Percentiles rank a stretch among this genome's conserved stretches.
These are phyloP conservation scores for Xylaria sp. DNA, from an alignment of 2,329 filamentous ascomycete genomes.

Conservation along the genomic window DNA sequence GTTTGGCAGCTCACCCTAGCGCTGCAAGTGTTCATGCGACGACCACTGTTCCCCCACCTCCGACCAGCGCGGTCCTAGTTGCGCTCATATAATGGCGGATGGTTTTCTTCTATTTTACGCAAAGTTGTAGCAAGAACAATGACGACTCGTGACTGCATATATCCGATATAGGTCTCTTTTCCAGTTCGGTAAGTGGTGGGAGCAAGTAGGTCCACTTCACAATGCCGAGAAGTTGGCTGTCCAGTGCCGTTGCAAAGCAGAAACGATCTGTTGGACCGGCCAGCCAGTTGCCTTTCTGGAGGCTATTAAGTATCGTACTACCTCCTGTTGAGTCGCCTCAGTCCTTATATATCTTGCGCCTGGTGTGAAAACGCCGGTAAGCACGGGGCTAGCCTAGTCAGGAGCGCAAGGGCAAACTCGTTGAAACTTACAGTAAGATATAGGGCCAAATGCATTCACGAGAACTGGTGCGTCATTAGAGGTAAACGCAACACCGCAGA, in stretches of 20 bases:
- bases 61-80: background rate
- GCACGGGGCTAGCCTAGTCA: background rate
- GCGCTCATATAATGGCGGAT: background rate
- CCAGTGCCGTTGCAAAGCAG: slow-evolving; percentile 49
- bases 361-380: slow-evolving; percentile 21
- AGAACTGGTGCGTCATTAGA: slow-evolving; percentile 56
- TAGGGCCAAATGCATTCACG: slow-evolving; percentile 62
- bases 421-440: slow-evolving; percentile 56
- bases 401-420: background rate
- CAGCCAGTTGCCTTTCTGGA: slow-evolving; percentile 53
- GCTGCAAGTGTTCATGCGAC: slow-evolving; percentile 20
- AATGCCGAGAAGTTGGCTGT: background rate
- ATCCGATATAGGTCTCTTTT: background rate
- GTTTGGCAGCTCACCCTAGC: slow-evolving; percentile 40
- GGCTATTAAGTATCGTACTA: slow-evolving; percentile 49
- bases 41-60: slow-evolving; percentile 21
- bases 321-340: slow-evolving; percentile 48
- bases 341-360: slow-evolving; percentile 50
- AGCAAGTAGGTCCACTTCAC: slow-evolving; percentile 5
- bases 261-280: slow-evolving; percentile 53
- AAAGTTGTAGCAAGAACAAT: background rate
- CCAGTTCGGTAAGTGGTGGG: background rate
- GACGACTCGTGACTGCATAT: background rate
- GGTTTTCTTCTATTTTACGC: background rate
- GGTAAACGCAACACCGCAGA: slow-evolving; percentile 59